Conservation (phyloP, 176 grass and related monocot species). For the Urochloa ruziziensis region DNA sequence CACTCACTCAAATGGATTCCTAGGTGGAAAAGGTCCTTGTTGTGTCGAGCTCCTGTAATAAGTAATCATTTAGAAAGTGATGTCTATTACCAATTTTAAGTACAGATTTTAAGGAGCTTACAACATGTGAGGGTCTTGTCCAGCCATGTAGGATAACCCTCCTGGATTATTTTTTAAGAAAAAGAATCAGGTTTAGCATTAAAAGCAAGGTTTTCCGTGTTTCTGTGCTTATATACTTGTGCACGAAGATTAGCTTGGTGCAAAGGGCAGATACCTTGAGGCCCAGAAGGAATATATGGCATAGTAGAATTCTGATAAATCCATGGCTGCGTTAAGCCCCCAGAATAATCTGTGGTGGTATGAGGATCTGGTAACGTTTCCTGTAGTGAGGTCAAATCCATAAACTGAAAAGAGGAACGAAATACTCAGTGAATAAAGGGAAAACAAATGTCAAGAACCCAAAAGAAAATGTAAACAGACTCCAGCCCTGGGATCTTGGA, state of each 20-base stretch:
- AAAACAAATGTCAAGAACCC: neutral
- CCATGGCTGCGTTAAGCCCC: constrained; percentile 44
- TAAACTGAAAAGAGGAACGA: constrained; percentile 55
- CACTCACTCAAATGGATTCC: constrained; percentile 87
- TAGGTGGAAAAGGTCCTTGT: constrained; percentile 56
- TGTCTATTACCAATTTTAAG: neutral
- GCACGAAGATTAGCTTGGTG: neutral
- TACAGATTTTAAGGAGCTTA: constrained; percentile 45
- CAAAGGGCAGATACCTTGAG: constrained; percentile 53
- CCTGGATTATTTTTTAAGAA: constrained; percentile 40
- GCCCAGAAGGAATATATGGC: constrained; percentile 44
- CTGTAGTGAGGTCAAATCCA: constrained; percentile 81
- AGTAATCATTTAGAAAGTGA: constrained; percentile 14
- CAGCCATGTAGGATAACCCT: constrained; percentile 48
- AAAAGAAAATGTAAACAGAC: constrained; percentile 3
- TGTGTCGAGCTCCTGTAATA: constrained; percentile 57
- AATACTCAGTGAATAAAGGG: neutral
- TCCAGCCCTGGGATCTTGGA: neutral
- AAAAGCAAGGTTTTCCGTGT: neutral
- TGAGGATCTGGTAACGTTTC: constrained; percentile 54
- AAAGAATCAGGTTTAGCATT: constrained; percentile 21
- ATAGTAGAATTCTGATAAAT: constrained; percentile 54
- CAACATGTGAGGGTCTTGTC: constrained; percentile 50
- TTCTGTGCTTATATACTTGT: neutral
- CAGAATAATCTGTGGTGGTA: constrained; percentile 37